phyloP scores from a whole-genome alignment of 202 grass and related monocot species.

The Zoysia matrella region DNA sequence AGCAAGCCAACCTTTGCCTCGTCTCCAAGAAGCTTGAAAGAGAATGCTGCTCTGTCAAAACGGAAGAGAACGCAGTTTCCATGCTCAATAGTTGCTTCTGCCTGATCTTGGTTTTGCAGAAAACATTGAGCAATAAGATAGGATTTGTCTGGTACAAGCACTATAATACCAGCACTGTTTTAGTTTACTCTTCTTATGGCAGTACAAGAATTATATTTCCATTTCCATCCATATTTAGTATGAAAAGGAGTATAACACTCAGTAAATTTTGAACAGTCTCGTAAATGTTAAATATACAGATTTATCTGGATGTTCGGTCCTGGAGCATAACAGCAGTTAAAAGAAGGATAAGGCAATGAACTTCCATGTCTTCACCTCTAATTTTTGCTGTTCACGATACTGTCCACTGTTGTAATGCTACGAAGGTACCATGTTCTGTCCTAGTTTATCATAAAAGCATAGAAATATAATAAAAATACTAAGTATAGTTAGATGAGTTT shows the following conservation, averaged over 20 bases:
- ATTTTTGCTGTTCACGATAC: neutral
- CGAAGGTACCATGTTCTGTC: neutral
- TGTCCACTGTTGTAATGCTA: neutral
- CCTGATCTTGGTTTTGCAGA: constrained; percentile 50
- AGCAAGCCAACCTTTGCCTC: constrained; percentile 96
- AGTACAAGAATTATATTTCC: neutral
- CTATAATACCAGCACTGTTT: neutral
- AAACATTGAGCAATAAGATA: constrained; percentile 25
- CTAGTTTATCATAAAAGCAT: constrained; percentile 5
- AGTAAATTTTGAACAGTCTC: too few species aligned
- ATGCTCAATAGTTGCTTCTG: constrained; percentile 79
- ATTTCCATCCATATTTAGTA: constrained; percentile 4
- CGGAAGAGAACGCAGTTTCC: constrained; percentile 86
- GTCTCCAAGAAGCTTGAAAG: constrained; percentile 90
- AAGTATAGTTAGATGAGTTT: neutral
- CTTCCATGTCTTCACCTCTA: neutral
- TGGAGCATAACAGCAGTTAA: neutral
- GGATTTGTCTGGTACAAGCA: neutral
- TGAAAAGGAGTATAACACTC: constrained; percentile 18
- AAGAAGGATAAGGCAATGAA: neutral
- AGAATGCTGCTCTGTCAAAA: constrained; percentile 89
- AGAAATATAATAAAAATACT: neutral
- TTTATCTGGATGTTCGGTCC: too few species aligned
- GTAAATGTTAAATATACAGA: too few species aligned
- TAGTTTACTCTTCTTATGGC: neutral